Evolutionary conservation across 306 rosid genomes (phyloP).

Genomic region (Vachellia collinsii): DNA sequence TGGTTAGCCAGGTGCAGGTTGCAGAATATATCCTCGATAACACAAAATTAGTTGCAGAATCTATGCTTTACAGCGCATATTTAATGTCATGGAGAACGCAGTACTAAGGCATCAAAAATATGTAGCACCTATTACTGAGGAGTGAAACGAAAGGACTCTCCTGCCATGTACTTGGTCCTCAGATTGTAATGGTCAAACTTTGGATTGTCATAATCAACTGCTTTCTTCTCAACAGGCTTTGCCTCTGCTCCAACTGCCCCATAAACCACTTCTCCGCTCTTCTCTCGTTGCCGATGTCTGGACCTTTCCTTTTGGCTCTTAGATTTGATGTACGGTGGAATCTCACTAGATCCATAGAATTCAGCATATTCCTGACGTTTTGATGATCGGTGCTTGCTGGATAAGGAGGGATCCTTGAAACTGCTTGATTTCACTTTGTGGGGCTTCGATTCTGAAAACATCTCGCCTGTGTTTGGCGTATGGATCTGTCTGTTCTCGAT

Average conservation of each 20-base stretch:
- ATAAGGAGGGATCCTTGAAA: constrained; percentile 77
- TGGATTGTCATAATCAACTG: constrained; percentile 49
- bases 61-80: constrained; percentile 27
- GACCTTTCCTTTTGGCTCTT: constrained; percentile 88
- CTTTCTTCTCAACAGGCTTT: constrained; percentile 58
- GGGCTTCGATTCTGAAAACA: constrained; percentile 70
- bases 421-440: constrained; percentile 77
- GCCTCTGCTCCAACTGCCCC: constrained; percentile 58
- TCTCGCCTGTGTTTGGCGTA: constrained; percentile 55
- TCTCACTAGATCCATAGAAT: constrained; percentile 76
- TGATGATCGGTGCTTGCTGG: constrained; percentile 78
- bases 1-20: constrained; percentile 22
- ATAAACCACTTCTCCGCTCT: constrained; percentile 67
- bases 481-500: constrained; percentile 62
- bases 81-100: constrained; percentile 44
- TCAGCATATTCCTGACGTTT: constrained; percentile 73
- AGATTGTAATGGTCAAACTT: constrained; percentile 75
- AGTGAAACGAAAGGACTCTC: constrained; percentile 55
- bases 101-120: constrained; percentile 13
- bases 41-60: constrained; percentile 35
- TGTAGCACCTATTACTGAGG: constrained; percentile 36
- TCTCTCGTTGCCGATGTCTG: constrained; percentile 81
- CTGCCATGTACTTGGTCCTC: constrained; percentile 67
- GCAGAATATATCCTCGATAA: constrained; percentile 36
- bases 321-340: constrained; percentile 62